Conservation (phyloP, 768 basidiomycete species). For the Russula emetica region DNA sequence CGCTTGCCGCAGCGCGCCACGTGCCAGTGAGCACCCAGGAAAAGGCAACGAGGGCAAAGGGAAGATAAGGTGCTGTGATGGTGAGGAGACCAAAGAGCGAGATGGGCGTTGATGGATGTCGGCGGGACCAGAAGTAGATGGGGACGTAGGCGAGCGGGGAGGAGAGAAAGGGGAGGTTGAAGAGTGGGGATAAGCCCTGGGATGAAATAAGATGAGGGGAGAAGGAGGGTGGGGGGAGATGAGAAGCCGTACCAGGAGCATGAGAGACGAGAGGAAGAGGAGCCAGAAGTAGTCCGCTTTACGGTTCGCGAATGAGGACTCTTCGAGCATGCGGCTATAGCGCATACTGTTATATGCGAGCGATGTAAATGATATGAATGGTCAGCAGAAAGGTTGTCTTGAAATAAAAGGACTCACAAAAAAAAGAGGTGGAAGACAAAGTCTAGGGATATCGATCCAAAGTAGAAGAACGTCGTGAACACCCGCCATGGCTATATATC, state of each 20-base stretch:
- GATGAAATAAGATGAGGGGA: neutral
- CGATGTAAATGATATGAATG: neutral
- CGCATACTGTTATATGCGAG: slow-evolving; percentile 65
- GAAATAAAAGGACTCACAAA: slow-evolving; percentile 71
- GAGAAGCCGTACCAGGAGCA: slow-evolving; percentile 70
- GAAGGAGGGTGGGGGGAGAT: too few species aligned
- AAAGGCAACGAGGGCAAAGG: slow-evolving; percentile 83
- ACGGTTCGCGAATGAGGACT: slow-evolving; percentile 88
- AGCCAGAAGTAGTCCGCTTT: slow-evolving; percentile 97
- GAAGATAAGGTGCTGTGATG: slow-evolving; percentile 93
- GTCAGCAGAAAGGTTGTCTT: neutral
- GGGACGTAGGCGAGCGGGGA: slow-evolving; percentile 91
- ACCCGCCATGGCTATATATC: slow-evolving; percentile 72
- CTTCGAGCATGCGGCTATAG: slow-evolving; percentile 94
- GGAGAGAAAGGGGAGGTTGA: slow-evolving; percentile 91
- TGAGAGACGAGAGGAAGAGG: slow-evolving; percentile 71
- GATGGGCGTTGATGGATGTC: slow-evolving; percentile 93
- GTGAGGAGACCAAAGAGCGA: slow-evolving; percentile 93
- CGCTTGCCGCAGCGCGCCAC: slow-evolving; percentile 78
- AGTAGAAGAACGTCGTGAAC: slow-evolving; percentile 92
- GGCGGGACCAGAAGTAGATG: slow-evolving; percentile 94
- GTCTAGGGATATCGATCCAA: slow-evolving; percentile 88
- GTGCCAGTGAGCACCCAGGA: slow-evolving; percentile 80
- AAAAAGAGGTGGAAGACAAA: slow-evolving; percentile 98
- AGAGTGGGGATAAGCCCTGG: slow-evolving; percentile 76